Evolutionary conservation across 495 filamentous ascomycete species (phyloP), one percentile per base, ranked within the genome.

Genomic region (Lindgomyces ingoldianus): DNA sequence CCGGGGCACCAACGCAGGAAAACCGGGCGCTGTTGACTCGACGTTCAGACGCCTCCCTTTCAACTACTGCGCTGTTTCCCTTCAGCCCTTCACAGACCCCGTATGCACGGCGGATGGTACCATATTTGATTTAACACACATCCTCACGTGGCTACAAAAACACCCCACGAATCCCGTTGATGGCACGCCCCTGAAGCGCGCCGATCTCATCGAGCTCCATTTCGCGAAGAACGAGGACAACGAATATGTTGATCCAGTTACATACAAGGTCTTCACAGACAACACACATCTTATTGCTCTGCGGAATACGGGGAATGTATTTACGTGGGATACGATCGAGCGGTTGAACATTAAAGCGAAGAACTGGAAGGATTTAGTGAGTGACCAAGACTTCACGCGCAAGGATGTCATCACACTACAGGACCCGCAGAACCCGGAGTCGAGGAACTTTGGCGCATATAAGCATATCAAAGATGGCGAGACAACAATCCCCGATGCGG

Each of bases 361-460:
- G 84, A 87, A 95, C 80, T 99, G 94, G 94, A 81, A 80, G 55
- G 94, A 99, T 75, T 77, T 99, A 4, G 86, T 98, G 16, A 90
- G 86, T 69, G 93, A 98, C 67, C 83, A 83, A 63, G 91, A 93
- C 63, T 99, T 99, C 70, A 81, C 82, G 44, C 85, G 95, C 57
- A 91, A 89, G 70, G 94, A 99, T 74, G 93, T 99, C 69, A 93
- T 99, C 73, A 96, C 91, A 0, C 78, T 99, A 4, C 94, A 99
- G 74, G 95, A 99, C 75, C 95, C 94, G 27, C 91, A 96, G 72
- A 96, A 97, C 74, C 80, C 96, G 53, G 87, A 86, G 48, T 84
- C 84, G 49, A 77, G 95, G 70, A 89, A 99, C 70, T 81, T 98
- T 60, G 91, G 85, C 76, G 83, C 87, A 46, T 99, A 96, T 80